Conservation (phyloP, 2,329 filamentous ascomycete species). For the Chaetomium sp. region DNA sequence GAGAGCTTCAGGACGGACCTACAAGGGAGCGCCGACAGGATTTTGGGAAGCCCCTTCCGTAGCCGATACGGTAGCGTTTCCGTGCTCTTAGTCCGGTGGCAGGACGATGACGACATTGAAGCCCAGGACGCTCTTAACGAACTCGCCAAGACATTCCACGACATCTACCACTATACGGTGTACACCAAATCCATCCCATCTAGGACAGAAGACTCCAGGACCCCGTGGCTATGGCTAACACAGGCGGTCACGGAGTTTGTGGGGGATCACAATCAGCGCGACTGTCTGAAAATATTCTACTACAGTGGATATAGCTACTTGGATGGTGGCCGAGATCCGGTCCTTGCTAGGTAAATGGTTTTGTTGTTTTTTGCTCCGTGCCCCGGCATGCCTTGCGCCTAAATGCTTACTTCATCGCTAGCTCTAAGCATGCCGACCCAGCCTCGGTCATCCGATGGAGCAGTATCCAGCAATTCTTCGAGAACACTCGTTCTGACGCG, state of each 20-base stretch:
- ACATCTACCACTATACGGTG: conserved; percentile 46
- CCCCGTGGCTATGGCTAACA: conserved; percentile 48
- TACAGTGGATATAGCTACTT: conserved; percentile 51
- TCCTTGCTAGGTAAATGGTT: conserved; percentile 45
- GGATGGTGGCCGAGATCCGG: conserved; percentile 50
- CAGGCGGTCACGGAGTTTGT: conserved; percentile 47
- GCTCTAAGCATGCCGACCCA: conserved; percentile 41
- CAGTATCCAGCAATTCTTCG: conserved; percentile 49
- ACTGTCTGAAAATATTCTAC: conserved; percentile 53
- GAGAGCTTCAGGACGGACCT: conserved; percentile 47
- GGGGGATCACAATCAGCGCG: conserved; percentile 46
- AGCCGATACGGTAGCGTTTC: conserved; percentile 49
- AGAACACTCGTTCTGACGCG: conserved; percentile 49
- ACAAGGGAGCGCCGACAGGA: conserved; percentile 44
- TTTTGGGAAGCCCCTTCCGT: conserved; percentile 44
- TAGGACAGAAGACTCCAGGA: conserved; percentile 40
- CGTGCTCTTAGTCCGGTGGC: conserved; percentile 50
- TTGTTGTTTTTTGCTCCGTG: background rate
- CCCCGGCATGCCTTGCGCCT: background rate
- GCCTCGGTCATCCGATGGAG: conserved; percentile 48
- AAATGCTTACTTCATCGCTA: conserved; percentile 27
- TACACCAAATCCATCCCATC: conserved; percentile 46
- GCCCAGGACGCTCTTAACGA: conserved; percentile 40
- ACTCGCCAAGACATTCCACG: conserved; percentile 44
- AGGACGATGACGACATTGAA: conserved; percentile 43